phyloP scores from a whole-genome alignment of 306 rosid genomes.

The Quercus ilex region DNA sequence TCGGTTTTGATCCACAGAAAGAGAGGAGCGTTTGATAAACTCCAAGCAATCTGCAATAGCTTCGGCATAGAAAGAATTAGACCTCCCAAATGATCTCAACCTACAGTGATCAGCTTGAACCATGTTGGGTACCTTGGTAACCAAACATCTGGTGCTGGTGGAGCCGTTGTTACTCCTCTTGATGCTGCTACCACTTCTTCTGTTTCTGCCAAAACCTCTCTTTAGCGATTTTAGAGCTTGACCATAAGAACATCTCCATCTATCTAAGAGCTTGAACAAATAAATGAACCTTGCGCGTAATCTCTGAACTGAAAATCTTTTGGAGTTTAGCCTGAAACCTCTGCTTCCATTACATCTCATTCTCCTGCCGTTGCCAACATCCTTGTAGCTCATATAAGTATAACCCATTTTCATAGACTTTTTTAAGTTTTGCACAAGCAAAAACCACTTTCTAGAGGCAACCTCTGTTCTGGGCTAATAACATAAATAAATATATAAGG shows the following conservation, averaged over 20 bases:
- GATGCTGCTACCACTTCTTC: constrained; percentile 20
- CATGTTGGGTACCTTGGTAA: constrained; percentile 17
- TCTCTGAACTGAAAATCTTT: constrained; percentile 34
- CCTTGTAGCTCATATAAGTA: constrained; percentile 32
- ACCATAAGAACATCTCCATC: constrained; percentile 32
- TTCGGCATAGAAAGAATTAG: constrained; percentile 85
- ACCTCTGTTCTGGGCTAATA: not conserved
- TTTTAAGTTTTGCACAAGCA: no score
- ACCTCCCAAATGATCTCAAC: constrained; percentile 44
- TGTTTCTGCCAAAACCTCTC: constrained; percentile 28
- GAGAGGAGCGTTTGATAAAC: constrained; percentile 72
- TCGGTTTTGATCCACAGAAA: constrained; percentile 47
- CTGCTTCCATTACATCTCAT: constrained; percentile 37
- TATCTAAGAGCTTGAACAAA: constrained; percentile 40
- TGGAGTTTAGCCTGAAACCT: constrained; percentile 54
- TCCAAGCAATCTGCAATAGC: constrained; percentile 95
- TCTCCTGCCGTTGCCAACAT: constrained; percentile 36
- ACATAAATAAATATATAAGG: constrained; percentile 29
- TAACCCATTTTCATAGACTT: no score
- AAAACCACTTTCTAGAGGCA: not conserved
- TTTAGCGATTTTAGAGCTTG: constrained; percentile 33
- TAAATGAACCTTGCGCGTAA: constrained; percentile 43
- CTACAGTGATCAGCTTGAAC: constrained; percentile 20
- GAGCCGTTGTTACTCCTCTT: constrained; percentile 20
- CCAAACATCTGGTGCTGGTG: constrained; percentile 24